Base-by-base conservation (phyloP, 768 basidiomycete genomes). In the Lactifluus piperatus region DNA sequence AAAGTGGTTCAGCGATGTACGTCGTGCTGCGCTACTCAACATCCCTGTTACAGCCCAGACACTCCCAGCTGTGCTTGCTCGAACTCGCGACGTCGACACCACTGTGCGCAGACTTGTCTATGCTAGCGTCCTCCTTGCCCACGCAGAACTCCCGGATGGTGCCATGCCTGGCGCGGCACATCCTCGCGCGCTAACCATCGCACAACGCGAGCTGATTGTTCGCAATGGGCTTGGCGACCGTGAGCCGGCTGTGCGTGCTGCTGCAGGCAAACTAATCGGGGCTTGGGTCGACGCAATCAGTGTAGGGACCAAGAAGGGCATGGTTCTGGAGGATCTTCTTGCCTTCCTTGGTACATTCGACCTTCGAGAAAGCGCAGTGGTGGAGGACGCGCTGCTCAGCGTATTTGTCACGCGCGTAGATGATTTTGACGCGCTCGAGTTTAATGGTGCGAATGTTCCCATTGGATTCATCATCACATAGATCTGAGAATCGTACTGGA, bases 191-290 rank as follows among this genome's bases (percentile, higher is more conserved):
- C 74, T 97, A 39, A 80, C 79, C 2, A 82, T 90, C 27, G 72
- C 79, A 0, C 89, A 94, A 65, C 77, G 94, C 11, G 88, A 92
- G 66, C 74, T 81, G 24, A 80, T 95, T 48, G 82, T 95, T 2
- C 79, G 81, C 20, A 83, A 88, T 66, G 95, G 95, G 2, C 76
- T 97, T 3, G 85, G 89, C 0, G 95, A 97, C 71, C 81, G 95
- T 27, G 92, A 97, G 58, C 74, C 78, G 0, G 69, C 72, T 1
- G 92, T 97, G 2, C 78, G 84, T 30, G 73, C 78, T 18, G 91
- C 90, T 0, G 86, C 93, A 0, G 84, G 79, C 2, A 78, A 78
- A 1, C 79, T 97, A 47, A 71, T 97, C 16, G 81, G 78, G 0
- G 76, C 73, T 7, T 98, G 95, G 95, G 77, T 91, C 7, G 84